Evolutionary conservation across 345 rosid genomes (phyloP).

Genomic region (Camelina hispida): DNA sequence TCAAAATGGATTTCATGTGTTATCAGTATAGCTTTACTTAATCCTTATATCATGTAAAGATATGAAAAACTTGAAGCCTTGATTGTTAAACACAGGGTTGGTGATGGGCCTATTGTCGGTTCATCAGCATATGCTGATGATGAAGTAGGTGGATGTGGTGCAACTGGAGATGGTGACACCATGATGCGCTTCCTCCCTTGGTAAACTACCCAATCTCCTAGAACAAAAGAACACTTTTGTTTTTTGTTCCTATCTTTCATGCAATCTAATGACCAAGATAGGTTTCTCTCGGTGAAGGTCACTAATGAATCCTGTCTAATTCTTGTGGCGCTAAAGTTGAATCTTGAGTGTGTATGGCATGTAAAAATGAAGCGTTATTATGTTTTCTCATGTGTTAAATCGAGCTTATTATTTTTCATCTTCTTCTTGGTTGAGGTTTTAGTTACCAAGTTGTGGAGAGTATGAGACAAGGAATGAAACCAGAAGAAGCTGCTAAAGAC

Average conservation of each 20-base stretch:
- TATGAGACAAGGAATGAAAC: constrained; percentile 90
- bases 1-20: neutral
- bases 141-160: constrained; percentile 97
- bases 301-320: neutral
- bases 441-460: constrained; percentile 97
- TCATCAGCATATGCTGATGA: constrained; percentile 85
- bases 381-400: neutral
- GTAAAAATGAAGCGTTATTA: neutral
- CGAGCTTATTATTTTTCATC: neutral
- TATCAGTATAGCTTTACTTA: neutral
- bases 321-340: neutral
- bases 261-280: neutral
- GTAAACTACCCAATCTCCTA: constrained; percentile 45
- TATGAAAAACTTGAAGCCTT: neutral
- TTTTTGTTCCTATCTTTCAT: neutral
- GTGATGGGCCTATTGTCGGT: constrained; percentile 93
- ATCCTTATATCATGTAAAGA: neutral
- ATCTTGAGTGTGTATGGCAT: constrained; percentile 11
- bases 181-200: constrained; percentile 99
- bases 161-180: constrained; percentile 95
- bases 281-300: neutral
- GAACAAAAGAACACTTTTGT: neutral
- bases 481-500: constrained; percentile 75
- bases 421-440: constrained; percentile 32
- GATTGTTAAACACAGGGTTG: constrained; percentile 61